Percentiles rank a stretch among this genome's conserved stretches.
Conservation (phyloP, 441 rosid species). For the Aleurites moluccanus region DNA sequence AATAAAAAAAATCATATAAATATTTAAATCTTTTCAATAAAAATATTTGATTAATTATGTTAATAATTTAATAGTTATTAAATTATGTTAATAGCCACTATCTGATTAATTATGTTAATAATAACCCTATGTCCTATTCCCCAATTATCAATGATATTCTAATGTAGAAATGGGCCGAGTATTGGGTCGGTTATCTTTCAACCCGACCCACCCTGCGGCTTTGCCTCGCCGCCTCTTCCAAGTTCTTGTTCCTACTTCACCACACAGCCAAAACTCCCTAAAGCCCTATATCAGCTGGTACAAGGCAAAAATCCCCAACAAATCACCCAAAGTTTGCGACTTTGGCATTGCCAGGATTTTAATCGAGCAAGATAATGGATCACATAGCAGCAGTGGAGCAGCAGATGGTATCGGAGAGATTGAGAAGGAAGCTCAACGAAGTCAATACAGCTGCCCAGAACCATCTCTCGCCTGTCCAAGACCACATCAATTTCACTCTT, state of each 20-base stretch:
- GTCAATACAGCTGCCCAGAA: constrained; percentile 65
- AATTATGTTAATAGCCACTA: too few species aligned
- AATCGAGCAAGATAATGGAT: constrained; percentile 37
- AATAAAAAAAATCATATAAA: too few species aligned
- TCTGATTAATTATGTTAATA: too few species aligned
- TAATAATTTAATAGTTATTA: too few species aligned
- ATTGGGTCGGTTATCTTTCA: not conserved
- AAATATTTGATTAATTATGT: too few species aligned
- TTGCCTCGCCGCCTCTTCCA: not conserved
- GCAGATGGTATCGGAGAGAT: constrained; percentile 63
- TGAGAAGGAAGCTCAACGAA: constrained; percentile 61
- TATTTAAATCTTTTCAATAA: too few species aligned
- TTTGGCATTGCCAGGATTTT: not conserved
- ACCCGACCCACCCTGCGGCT: not conserved
- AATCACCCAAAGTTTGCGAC: not conserved
- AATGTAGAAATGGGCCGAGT: not conserved
- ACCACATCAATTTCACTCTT: constrained; percentile 86
- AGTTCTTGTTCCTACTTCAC: not conserved
- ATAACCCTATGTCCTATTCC: too few species aligned
- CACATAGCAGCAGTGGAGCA: constrained; percentile 60
- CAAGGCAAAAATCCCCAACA: not conserved
- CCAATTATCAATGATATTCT: too few species aligned
- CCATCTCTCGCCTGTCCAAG: constrained; percentile 74
- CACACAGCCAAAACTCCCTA: not conserved
- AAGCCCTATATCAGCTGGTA: not conserved